These are phyloP conservation scores for Tetradesmus lagerheimii DNA, from an alignment of 139 green algal species.

Conservation along the genomic window DNA sequence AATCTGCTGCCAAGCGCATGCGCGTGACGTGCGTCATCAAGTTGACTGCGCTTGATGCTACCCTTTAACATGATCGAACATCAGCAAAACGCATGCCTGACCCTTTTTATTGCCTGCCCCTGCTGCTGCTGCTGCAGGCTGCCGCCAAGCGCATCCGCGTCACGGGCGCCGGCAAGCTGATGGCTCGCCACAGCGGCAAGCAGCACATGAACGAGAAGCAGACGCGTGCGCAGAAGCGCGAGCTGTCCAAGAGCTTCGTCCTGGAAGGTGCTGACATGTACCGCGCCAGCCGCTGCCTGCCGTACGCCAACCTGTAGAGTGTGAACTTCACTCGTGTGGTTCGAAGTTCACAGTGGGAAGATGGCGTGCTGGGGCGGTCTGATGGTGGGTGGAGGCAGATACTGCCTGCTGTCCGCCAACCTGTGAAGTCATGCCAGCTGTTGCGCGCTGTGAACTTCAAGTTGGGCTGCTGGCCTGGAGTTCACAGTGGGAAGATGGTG, in stretches of 20 bases:
- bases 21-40: conserved; percentile 87
- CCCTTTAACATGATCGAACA: no score
- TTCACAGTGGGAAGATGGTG: no score
- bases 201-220: conserved; percentile 94
- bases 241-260: conserved; percentile 48
- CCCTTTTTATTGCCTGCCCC: not conserved
- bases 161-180: conserved; percentile 85
- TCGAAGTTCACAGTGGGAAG: no score
- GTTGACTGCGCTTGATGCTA: conserved; percentile 65
- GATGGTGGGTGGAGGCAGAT: not conserved
- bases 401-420: not conserved
- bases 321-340: not conserved
- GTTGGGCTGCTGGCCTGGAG: no score
- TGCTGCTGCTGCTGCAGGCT: conserved; percentile 57
- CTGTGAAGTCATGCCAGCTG: no score
- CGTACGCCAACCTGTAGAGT: conserved; percentile 29
- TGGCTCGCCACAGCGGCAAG: conserved; percentile 85
- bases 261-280: conserved; percentile 50
- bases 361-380: not conserved
- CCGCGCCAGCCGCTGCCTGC: conserved; percentile 51
- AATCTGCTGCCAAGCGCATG: conserved; percentile 91
- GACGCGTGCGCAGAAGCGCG: conserved; percentile 59
- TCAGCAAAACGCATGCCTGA: not conserved
- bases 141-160: conserved; percentile 91
- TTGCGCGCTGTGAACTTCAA: no score